phyloP scores from a whole-genome alignment of 2,329 filamentous ascomycete genomes.

The Colletotrichum filicis region DNA sequence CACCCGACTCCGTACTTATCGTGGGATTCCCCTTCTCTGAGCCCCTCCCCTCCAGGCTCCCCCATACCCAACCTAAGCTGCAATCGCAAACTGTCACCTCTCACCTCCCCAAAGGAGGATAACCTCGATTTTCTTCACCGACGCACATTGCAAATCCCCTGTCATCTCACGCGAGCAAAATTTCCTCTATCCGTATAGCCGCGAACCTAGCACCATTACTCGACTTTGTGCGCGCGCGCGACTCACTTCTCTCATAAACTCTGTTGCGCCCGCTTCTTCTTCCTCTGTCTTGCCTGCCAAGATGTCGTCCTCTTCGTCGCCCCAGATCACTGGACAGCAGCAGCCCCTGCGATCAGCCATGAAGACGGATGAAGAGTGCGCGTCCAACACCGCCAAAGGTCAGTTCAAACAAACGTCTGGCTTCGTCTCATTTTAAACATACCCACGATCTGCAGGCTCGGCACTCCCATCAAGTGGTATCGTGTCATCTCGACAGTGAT shows the following conservation, averaged over 20 bases:
- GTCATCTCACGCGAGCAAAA: neutral
- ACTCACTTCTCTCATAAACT: neutral
- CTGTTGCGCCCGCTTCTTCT: neutral
- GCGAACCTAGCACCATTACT: neutral
- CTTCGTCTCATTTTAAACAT: constrained; percentile 3
- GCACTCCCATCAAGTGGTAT: constrained; percentile 31
- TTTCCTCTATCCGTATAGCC: neutral
- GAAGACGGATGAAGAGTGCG: constrained; percentile 56
- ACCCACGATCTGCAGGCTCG: constrained; percentile 19
- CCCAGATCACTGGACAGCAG: constrained; percentile 20
- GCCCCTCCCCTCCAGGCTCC: neutral
- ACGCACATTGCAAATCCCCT: neutral
- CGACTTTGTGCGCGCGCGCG: neutral
- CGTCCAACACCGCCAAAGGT: constrained; percentile 56
- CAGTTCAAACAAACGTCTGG: constrained; percentile 39
- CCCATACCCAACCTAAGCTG: neutral
- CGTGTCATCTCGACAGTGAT: neutral
- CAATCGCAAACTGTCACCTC: constrained; percentile 31
- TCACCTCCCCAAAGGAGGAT: constrained; percentile 13
- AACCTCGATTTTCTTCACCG: constrained; percentile 11
- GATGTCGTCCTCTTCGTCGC: constrained; percentile 34
- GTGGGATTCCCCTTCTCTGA: neutral
- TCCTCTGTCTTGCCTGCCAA: neutral
- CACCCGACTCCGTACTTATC: constrained; percentile 3
- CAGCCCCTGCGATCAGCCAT: constrained; percentile 54